phyloP scores from a whole-genome alignment of 2,329 filamentous ascomycete genomes.

The Ambrosiella xylebori region DNA sequence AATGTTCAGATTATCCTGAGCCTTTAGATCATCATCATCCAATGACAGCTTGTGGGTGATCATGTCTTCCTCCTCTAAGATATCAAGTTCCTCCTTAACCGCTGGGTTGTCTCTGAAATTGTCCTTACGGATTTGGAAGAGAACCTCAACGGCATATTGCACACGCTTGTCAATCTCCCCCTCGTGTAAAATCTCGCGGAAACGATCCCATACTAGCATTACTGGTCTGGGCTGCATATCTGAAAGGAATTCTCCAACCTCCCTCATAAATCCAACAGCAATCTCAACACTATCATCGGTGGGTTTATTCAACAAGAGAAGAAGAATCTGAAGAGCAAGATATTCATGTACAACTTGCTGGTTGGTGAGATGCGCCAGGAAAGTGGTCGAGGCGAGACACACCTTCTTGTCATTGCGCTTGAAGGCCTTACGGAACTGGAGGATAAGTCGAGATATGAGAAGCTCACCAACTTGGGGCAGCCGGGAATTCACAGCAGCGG shows the following conservation, averaged over 20 bases:
- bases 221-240: slow-evolving; percentile 86
- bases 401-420: slow-evolving; percentile 95
- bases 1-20: slow-evolving; percentile 77
- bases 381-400: slow-evolving; percentile 80
- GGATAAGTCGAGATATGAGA: slow-evolving; percentile 64
- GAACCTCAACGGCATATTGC: slow-evolving; percentile 98
- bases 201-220: slow-evolving; percentile 85
- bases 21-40: slow-evolving; percentile 59
- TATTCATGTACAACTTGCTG: slow-evolving; percentile 92
- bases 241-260: slow-evolving; percentile 85
- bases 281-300: slow-evolving; percentile 97
- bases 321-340: slow-evolving; percentile 76
- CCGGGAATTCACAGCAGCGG: slow-evolving; percentile 93
- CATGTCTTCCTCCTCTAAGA: slow-evolving; percentile 95
- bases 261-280: slow-evolving; percentile 78
- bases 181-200: slow-evolving; percentile 87
- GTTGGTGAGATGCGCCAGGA: slow-evolving; percentile 88
- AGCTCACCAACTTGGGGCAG: slow-evolving; percentile 87
- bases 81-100: slow-evolving; percentile 77
- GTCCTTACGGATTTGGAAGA: slow-evolving; percentile 93
- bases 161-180: slow-evolving; percentile 93
- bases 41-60: slow-evolving; percentile 77
- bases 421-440: slow-evolving; percentile 91
- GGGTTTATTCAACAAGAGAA: slow-evolving; percentile 84
- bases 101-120: slow-evolving; percentile 90